These are phyloP conservation scores for Arthrobotrys megalospora DNA, from an alignment of 2,329 filamentous ascomycete genomes.

Conservation along the genomic window DNA sequence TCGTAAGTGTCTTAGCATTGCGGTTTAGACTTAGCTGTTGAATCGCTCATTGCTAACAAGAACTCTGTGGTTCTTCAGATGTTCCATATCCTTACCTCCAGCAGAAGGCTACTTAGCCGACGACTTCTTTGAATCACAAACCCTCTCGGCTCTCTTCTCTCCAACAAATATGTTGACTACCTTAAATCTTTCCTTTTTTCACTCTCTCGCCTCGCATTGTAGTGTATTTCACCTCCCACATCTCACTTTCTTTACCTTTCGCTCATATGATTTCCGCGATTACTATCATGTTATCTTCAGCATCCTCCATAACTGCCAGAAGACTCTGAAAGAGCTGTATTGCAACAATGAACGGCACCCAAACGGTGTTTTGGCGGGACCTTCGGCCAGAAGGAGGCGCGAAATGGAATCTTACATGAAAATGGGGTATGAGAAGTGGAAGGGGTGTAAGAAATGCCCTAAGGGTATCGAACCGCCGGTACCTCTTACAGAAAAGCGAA, in stretches of 20 bases:
- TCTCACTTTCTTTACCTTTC: slow-evolving; percentile 12
- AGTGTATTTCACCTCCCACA: neutral
- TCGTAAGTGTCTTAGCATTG: neutral
- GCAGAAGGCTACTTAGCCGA: neutral
- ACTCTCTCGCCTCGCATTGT: neutral
- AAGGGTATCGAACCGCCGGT: neutral
- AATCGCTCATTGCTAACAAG: too few relatives aligned
- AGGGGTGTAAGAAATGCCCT: slow-evolving; percentile 1
- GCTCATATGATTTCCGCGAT: neutral
- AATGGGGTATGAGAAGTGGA: slow-evolving; percentile 9
- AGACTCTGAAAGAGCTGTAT: slow-evolving; percentile 9
- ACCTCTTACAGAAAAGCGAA: neutral
- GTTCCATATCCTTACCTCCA: neutral
- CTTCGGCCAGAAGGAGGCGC: neutral
- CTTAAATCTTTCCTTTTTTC: neutral
- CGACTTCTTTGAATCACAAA: slow-evolving; percentile 6
- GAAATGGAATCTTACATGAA: slow-evolving; percentile 1
- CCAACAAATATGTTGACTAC: slow-evolving; percentile 27
- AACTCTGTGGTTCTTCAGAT: too few relatives aligned
- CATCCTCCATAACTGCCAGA: slow-evolving; percentile 33
- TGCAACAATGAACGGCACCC: slow-evolving; percentile 6
- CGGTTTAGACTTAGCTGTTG: too few relatives aligned
- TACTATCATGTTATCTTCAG: slow-evolving; percentile 25
- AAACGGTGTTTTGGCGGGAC: neutral
- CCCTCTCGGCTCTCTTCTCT: slow-evolving; percentile 1